Percentiles rank a stretch among this genome's conserved stretches.
Evolutionary conservation across 176 grass and related monocot species (phyloP).

Genomic region (Lolium perenne): DNA sequence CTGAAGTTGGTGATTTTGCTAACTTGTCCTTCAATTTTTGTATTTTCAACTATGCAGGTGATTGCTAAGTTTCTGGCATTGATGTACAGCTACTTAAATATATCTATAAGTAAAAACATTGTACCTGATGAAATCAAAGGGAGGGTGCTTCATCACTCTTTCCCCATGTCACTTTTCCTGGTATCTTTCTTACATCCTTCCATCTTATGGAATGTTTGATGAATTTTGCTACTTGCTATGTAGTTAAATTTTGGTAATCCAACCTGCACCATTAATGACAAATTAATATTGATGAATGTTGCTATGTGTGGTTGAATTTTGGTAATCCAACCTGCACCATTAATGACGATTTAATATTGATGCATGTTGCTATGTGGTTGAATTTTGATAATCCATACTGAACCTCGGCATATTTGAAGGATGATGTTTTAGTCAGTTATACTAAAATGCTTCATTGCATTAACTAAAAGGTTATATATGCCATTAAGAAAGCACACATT

Average conservation of each 20-base stretch:
- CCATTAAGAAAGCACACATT: not conserved
- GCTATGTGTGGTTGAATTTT: not conserved
- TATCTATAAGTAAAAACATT: slow-evolving; percentile 96
- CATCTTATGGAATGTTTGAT: slow-evolving; percentile 27
- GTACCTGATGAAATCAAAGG: slow-evolving; percentile 99
- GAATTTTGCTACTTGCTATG: not conserved
- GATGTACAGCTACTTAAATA: slow-evolving; percentile 99
- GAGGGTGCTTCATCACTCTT: slow-evolving; percentile 94
- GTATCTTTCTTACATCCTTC: slow-evolving; percentile 44
- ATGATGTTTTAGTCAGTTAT: not conserved
- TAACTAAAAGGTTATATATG: not conserved
- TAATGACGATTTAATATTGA: not conserved
- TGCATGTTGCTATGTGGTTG: not conserved
- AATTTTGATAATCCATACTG: not conserved
- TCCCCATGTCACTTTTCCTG: slow-evolving; percentile 95
- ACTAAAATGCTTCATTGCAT: not conserved
- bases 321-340: not conserved
- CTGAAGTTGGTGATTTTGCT: slow-evolving; percentile 34
- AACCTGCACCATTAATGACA: not conserved
- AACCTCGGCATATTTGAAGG: slow-evolving; percentile 25
- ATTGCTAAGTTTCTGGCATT: slow-evolving; percentile 98
- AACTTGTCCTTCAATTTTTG: slow-evolving; percentile 3
- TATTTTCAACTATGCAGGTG: slow-evolving; percentile 59
- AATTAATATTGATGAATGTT: slow-evolving; percentile 15
- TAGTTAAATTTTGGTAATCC: not conserved